Conservation (phyloP, 23 red algal species). For the Gracilaria caudata region DNA sequence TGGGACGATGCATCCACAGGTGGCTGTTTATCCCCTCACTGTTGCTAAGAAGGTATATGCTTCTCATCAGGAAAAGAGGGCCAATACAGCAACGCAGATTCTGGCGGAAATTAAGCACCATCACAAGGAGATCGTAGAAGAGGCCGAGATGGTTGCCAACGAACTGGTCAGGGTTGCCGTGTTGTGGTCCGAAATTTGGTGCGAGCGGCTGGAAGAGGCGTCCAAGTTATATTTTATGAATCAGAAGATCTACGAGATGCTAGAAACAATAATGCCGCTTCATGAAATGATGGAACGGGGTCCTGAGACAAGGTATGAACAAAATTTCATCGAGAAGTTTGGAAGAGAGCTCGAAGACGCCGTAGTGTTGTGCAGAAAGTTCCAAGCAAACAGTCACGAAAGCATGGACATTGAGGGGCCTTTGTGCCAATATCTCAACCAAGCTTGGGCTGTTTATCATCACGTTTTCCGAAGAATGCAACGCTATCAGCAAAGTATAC, state of each 20-base stretch:
- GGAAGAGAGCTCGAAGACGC: conserved; percentile 88
- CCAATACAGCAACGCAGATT: conserved; percentile 51
- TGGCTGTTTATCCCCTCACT: conserved; percentile 91
- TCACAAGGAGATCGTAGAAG: conserved; percentile 86
- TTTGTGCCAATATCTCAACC: conserved; percentile 72
- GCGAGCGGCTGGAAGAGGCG: conserved; percentile 94
- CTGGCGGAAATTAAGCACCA: conserved; percentile 67
- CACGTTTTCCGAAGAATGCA: conserved; percentile 85
- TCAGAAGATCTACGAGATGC: conserved; percentile 88
- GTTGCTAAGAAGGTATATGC: conserved; percentile 65
- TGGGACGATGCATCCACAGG: conserved; percentile 92
- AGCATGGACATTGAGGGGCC: conserved; percentile 24
- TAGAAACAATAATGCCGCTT: conserved; percentile 86
- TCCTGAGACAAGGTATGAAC: conserved; percentile 79
- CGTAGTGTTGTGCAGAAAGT: conserved; percentile 76
- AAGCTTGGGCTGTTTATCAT: conserved; percentile 94
- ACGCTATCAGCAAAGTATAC: conserved; percentile 70
- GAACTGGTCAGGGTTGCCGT: conserved; percentile 93
- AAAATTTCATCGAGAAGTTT: conserved; percentile 84
- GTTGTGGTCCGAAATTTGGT: conserved; percentile 97
- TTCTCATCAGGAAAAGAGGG: conserved; percentile 39
- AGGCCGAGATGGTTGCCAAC: conserved; percentile 87
- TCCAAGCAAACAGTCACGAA: conserved; percentile 44
- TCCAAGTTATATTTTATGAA: conserved; percentile 92
- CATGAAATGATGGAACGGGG: conserved; percentile 91